These are phyloP conservation scores for Rhodamnia rubescens DNA, from an alignment of 345 rosid genomes.

Conservation along the genomic window DNA sequence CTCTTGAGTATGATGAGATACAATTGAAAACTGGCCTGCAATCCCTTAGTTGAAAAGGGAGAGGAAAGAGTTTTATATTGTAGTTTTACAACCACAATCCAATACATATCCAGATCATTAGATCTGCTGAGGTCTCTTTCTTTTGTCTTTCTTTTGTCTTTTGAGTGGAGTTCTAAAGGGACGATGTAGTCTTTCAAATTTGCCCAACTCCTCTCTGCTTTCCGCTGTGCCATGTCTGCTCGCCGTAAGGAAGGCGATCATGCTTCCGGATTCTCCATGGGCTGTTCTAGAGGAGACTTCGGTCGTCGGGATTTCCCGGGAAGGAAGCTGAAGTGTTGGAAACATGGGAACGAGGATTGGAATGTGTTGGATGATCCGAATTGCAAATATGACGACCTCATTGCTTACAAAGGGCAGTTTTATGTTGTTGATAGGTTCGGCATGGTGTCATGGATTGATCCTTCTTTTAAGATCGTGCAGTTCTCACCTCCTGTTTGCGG, in stretches of 20 bases:
- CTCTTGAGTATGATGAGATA: not conserved
- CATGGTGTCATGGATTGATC: conserved; percentile 4
- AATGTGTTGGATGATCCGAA: not conserved
- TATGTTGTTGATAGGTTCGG: conserved; percentile 4
- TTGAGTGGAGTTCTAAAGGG: not conserved
- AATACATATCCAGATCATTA: not conserved
- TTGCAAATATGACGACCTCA: not conserved
- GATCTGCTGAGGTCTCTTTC: no score
- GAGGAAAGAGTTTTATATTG: not conserved
- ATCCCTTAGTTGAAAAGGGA: not conserved
- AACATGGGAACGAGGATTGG: conserved; percentile 8
- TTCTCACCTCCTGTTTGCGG: conserved; percentile 3
- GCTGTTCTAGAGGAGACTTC: not conserved
- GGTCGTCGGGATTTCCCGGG: not conserved
- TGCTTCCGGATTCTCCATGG: conserved; percentile 1
- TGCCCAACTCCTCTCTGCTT: not conserved
- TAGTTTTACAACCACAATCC: no score
- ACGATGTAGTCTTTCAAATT: not conserved
- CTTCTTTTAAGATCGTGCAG: not conserved
- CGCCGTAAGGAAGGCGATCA: not conserved
- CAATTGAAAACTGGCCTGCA: not conserved
- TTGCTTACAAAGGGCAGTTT: not conserved
- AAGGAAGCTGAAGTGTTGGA: conserved; percentile 3
- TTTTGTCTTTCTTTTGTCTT: not conserved
- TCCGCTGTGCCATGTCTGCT: not conserved